Conservation (phyloP, 371 early-diverging fungal genomes). For the Mortierella sp. region DNA sequence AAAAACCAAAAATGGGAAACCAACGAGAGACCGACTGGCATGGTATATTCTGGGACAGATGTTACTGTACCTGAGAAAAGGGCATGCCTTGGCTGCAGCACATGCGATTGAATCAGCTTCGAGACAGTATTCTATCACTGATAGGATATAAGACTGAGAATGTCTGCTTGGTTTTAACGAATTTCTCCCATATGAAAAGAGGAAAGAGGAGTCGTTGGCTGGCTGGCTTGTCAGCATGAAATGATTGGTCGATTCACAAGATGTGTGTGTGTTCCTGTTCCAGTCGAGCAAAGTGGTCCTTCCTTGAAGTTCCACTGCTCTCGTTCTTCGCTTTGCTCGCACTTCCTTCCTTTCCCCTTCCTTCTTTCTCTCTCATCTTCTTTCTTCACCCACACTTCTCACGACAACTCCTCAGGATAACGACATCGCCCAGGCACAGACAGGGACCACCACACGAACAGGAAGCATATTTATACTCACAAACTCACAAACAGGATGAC, state of each 20-base stretch:
- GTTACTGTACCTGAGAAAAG: background rate
- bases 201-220: background rate
- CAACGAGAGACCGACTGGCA: background rate
- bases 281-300: background rate
- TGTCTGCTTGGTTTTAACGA: background rate
- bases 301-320: background rate
- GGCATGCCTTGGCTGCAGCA: background rate
- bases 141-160: background rate
- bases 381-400: background rate
- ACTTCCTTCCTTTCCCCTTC: background rate
- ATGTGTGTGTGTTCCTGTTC: no score
- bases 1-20: constrained; percentile 14
- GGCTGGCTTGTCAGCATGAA: background rate
- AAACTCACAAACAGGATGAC: constrained; percentile 11
- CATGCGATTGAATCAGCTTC: background rate
- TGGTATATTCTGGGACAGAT: background rate
- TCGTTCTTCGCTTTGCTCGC: background rate
- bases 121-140: background rate
- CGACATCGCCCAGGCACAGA: background rate
- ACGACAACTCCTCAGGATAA: background rate
- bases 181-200: background rate
- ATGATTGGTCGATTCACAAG: constrained; percentile 4
- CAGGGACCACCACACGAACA: background rate
- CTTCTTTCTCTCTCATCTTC: background rate
- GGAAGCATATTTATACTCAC: background rate